Conservation (phyloP, 495 filamentous ascomycete species). For the Neurospora cerealis region DNA sequence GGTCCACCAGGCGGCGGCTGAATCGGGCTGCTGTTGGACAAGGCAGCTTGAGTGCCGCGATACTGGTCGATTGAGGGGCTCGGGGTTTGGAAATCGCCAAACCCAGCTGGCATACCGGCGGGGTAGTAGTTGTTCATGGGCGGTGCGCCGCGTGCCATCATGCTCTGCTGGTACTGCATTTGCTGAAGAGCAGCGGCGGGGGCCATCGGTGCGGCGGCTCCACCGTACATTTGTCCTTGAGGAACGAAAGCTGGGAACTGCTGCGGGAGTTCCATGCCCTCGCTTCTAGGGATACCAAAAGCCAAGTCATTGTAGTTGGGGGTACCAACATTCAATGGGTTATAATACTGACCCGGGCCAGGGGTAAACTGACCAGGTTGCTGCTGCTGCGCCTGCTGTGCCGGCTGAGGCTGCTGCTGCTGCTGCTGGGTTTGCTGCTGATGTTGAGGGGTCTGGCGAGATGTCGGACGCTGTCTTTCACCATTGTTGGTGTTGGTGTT, state of each 20-base stretch:
- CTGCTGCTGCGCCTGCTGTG: conserved; percentile 19
- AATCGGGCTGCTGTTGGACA: conserved; percentile 37
- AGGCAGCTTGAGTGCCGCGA: conserved; percentile 24
- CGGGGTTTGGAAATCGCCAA: conserved; percentile 33
- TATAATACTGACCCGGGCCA: conserved; percentile 29
- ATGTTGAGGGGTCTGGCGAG: conserved; percentile 8
- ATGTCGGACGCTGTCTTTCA: background rate
- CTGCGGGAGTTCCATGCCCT: conserved; percentile 45
- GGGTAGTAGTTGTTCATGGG: conserved; percentile 44
- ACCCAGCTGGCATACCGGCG: conserved; percentile 34
- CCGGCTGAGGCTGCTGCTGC: conserved; percentile 13
- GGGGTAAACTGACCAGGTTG: conserved; percentile 17
- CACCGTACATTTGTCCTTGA: conserved; percentile 40
- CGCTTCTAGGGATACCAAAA: conserved; percentile 43
- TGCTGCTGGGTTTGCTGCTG: conserved; percentile 12
- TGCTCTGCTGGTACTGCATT: conserved; percentile 49
- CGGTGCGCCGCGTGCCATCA: conserved; percentile 41
- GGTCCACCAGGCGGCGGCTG: conserved; percentile 24
- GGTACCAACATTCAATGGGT: conserved; percentile 26
- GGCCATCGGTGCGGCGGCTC: conserved; percentile 35
- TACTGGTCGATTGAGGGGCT: conserved; percentile 41
- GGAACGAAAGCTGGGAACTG: conserved; percentile 43
- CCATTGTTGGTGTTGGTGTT: conserved; percentile 28
- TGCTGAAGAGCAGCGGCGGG: conserved; percentile 40
- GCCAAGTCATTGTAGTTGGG: conserved; percentile 33